phyloP scores from a whole-genome alignment of 139 green algal genomes.

The Chlamydomonas asymmetrica region DNA sequence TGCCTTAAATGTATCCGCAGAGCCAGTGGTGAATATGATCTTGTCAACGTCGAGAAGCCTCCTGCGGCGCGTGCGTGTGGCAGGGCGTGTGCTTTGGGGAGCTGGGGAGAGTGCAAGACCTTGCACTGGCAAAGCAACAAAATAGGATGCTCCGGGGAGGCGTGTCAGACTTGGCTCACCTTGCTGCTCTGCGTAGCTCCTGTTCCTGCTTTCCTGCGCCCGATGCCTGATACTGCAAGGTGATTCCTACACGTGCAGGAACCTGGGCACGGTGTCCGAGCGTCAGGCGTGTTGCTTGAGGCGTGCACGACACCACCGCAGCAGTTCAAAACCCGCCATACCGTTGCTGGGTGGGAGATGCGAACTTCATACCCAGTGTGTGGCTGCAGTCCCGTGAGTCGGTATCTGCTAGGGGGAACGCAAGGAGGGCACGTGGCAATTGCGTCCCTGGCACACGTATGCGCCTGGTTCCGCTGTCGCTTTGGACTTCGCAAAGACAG shows the following conservation, averaged over 20 bases:
- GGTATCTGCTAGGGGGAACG: slow-evolving; percentile 15
- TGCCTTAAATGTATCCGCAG: too few relatives aligned
- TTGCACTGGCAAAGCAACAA: too few relatives aligned
- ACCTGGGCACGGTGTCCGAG: background rate
- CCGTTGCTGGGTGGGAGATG: slow-evolving; percentile 51
- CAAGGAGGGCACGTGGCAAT: too few relatives aligned
- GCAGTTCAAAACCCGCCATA: slow-evolving; percentile 4
- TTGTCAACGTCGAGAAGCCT: too few relatives aligned
- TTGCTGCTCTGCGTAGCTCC: background rate
- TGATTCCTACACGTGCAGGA: background rate
- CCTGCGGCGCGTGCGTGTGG: too few relatives aligned
- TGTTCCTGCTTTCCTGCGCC: background rate
- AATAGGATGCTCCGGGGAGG: too few relatives aligned
- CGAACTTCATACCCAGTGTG: slow-evolving; percentile 45
- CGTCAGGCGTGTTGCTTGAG: background rate
- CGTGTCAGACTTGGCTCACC: background rate
- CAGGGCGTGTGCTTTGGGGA: too few relatives aligned
- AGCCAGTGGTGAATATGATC: too few relatives aligned
- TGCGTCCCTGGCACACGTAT: too few relatives aligned
- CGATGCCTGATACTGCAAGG: slow-evolving; percentile 4
- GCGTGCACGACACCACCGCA: background rate
- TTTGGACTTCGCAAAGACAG: too few relatives aligned
- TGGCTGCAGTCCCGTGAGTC: slow-evolving; percentile 24
- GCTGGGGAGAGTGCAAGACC: too few relatives aligned
- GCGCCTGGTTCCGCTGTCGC: too few relatives aligned